phyloP scores from a whole-genome alignment of 441 rosid species.

The Eutrema salsugineum region DNA sequence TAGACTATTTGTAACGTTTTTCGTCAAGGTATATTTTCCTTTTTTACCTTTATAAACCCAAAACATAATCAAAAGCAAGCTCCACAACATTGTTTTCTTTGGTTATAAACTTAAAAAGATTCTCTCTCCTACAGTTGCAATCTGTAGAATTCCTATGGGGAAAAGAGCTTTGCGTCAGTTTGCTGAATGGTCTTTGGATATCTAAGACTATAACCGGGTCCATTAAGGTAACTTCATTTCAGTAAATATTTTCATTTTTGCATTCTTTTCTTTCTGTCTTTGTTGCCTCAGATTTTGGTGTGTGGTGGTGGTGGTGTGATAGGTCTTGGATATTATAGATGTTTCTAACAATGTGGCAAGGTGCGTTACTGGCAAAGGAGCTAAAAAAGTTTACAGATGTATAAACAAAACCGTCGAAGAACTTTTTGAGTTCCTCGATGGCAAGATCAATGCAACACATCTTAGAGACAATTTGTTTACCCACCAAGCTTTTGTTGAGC shows the following conservation, averaged over 20 bases:
- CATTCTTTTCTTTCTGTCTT: background rate
- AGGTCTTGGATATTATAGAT: slow-evolving; percentile 51
- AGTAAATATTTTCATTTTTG: background rate
- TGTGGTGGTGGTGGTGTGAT: background rate
- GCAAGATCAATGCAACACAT: background rate
- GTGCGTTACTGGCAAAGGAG: slow-evolving; percentile 37
- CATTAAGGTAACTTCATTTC: too few relatives aligned
- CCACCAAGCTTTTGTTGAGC: background rate
- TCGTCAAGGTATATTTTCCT: slow-evolving; percentile 39
- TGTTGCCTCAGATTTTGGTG: background rate
- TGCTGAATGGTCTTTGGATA: slow-evolving; percentile 42
- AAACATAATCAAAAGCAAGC: background rate
- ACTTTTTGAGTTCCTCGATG: slow-evolving; percentile 31
- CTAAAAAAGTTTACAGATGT: slow-evolving; percentile 33
- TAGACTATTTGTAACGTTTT: slow-evolving; percentile 41
- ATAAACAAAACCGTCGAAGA: slow-evolving; percentile 29
- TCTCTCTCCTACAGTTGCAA: slow-evolving; percentile 35
- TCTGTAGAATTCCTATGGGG: slow-evolving; percentile 49
- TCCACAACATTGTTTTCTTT: background rate
- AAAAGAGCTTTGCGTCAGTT: slow-evolving; percentile 49
- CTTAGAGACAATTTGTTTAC: slow-evolving; percentile 13
- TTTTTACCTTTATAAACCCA: background rate
- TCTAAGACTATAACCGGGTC: too few relatives aligned
- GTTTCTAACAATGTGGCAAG: slow-evolving; percentile 43
- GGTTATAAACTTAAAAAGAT: background rate